Base-by-base conservation (phyloP, 2,329 filamentous ascomycete genomes). In the Penicillium sp. region DNA sequence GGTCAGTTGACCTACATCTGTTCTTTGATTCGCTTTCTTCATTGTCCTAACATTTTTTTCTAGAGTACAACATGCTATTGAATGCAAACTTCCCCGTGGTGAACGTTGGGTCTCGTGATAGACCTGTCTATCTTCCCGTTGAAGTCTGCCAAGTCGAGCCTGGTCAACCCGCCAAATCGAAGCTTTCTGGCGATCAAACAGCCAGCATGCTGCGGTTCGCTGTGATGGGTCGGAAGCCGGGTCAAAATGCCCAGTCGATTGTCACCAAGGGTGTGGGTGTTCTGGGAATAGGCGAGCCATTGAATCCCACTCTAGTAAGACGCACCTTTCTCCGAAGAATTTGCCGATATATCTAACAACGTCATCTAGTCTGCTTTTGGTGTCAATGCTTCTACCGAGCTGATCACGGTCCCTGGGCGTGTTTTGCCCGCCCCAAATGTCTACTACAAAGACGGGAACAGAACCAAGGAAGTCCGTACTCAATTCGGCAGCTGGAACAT, bases 351-450 rank as follows among this genome's bases (percentile, higher is more conserved):
- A 23, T 27, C 41, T 58, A 50, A 56, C 30, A 11, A 11, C 11
- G n/a, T 19, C n/a, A 43, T 40, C 16, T 47, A 64, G 78, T 58
- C 58, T 5, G 67, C 76, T 2, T 94, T 91, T 57, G 86, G 86
- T 5, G 77, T 95, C n/a, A 57, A 63, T 14, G 43, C 65, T 2
- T 58, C 58, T 26, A 53, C 59, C 2, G 56, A 72, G 74, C 78
- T 96, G 32, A 76, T 96, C 32, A 88, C 88, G 0, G 88, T 96
- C 0, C 78, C 79, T 0, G 92, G 84, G 1, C 85, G 91, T 6
- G 81, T 93, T 38, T 79, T 96, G 0, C 39, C 64, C 0, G 66
- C 83, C 0, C 91, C 91, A 0, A 64, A 60, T 0, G 73, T 96
- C 27, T 68, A 74, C 2, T 96, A 96, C 65, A 63, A 55, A 26